Percentiles rank a stretch among this genome's conserved stretches.
phyloP scores from a whole-genome alignment of 345 rosid species.

The Eucalyptus viminalis region DNA sequence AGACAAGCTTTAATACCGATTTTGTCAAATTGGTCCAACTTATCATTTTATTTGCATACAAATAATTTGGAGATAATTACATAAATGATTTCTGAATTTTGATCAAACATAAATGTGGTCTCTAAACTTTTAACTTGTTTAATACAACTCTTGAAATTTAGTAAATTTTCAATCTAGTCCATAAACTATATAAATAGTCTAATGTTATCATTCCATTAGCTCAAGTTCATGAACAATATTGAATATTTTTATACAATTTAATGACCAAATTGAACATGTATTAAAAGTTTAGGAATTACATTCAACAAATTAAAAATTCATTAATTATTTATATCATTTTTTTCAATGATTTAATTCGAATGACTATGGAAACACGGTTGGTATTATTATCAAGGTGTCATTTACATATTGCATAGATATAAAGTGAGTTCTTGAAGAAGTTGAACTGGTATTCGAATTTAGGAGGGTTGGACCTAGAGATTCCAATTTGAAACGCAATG shows the following conservation, averaged over 20 bases:
- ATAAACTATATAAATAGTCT: not conserved
- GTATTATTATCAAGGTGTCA: not conserved
- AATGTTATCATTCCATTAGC: not conserved
- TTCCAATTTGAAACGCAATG: not conserved
- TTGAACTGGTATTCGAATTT: not conserved
- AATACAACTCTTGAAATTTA: not conserved
- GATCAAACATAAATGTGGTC: rapidly evolving
- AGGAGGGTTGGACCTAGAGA: not conserved
- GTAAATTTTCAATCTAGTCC: not conserved
- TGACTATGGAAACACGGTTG: not conserved
- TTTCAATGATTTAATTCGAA: not conserved
- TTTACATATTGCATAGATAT: not conserved
- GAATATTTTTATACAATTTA: not conserved
- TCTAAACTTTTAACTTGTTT: not conserved
- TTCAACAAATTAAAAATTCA: too few species aligned
- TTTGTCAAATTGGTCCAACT: not conserved
- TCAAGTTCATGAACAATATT: not conserved
- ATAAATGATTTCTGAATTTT: too few species aligned
- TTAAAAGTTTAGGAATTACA: not conserved
- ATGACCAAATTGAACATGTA: not conserved
- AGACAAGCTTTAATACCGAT: not conserved
- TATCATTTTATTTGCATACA: not conserved
- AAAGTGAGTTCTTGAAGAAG: not conserved
- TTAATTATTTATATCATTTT: not conserved
- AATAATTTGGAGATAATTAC: not conserved